Conservation (phyloP, 148 eudicot genomes). For the Cornus kousa region DNA sequence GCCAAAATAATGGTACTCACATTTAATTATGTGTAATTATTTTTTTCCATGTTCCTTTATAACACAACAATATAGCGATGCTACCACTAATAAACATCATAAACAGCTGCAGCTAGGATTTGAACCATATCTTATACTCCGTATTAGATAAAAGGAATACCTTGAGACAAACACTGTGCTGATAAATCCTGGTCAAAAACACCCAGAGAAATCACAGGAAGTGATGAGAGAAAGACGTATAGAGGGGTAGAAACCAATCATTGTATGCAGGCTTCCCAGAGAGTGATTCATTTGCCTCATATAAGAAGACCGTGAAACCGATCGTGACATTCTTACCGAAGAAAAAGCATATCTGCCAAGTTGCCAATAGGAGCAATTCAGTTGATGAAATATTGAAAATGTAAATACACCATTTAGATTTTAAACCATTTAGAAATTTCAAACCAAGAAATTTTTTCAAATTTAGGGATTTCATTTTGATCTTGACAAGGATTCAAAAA, state of each 20-base stretch:
- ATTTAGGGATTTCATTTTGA: background rate
- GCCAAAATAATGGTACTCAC: background rate
- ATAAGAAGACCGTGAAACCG: slow-evolving; percentile 78
- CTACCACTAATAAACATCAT: background rate
- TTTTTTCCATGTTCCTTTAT: background rate
- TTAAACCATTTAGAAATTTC: background rate
- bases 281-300: slow-evolving; percentile 84
- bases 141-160: slow-evolving; percentile 29
- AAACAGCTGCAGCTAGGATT: background rate
- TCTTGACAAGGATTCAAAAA: background rate
- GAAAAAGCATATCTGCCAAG: slow-evolving; percentile 91
- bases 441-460: background rate
- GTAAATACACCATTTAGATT: background rate
- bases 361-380: background rate
- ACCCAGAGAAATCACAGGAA: slow-evolving; percentile 88
- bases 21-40: background rate
- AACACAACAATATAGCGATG: background rate
- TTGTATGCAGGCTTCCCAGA: slow-evolving; percentile 86
- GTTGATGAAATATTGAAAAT: background rate
- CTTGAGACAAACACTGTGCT: slow-evolving; percentile 83
- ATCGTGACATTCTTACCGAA: slow-evolving; percentile 87
- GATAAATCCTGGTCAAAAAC: slow-evolving; percentile 94
- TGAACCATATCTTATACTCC: background rate
- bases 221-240: slow-evolving; percentile 84
- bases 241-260: slow-evolving; percentile 90